phyloP scores from a whole-genome alignment of 257 asterid species.

The Solanum stenotomum region DNA sequence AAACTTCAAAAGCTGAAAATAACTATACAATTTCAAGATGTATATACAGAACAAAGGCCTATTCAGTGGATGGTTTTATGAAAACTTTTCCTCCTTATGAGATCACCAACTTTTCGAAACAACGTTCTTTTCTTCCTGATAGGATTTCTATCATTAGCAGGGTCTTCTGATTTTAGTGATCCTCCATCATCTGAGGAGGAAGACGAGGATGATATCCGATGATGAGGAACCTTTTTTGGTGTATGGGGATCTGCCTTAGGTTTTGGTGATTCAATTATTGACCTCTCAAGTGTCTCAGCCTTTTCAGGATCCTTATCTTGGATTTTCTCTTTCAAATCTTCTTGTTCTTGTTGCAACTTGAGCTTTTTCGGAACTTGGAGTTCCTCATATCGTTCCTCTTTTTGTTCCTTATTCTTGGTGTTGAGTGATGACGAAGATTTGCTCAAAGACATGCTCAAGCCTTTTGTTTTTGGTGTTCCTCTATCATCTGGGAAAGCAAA shows the following conservation, averaged over 20 bases:
- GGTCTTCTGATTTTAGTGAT: slow-evolving; percentile 19
- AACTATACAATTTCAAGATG: not conserved
- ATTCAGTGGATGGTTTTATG: slow-evolving; percentile 16
- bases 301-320: slow-evolving; percentile 48
- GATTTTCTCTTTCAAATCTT: not conserved
- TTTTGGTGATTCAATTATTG: slow-evolving; percentile 35
- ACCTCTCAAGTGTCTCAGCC: slow-evolving; percentile 57
- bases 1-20: not conserved
- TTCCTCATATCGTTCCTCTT: not conserved
- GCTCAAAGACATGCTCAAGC: not conserved
- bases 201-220: slow-evolving; percentile 16
- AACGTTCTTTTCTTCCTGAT: slow-evolving; percentile 29
- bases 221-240: not conserved
- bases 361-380: slow-evolving; percentile 5
- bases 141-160: slow-evolving; percentile 24
- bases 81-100: slow-evolving; percentile 36
- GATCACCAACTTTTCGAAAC: slow-evolving; percentile 63
- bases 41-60: not conserved
- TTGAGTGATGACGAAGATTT: slow-evolving; percentile 28
- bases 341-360: slow-evolving; percentile 31
- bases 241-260: slow-evolving; percentile 2
- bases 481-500: slow-evolving; percentile 22
- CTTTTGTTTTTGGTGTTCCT: slow-evolving; percentile 24
- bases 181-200: slow-evolving; percentile 23
- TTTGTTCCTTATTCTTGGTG: not conserved